These are phyloP conservation scores for Fusarium neocosmosporiellum DNA, from an alignment of 2,329 filamentous ascomycete genomes.

Conservation along the genomic window DNA sequence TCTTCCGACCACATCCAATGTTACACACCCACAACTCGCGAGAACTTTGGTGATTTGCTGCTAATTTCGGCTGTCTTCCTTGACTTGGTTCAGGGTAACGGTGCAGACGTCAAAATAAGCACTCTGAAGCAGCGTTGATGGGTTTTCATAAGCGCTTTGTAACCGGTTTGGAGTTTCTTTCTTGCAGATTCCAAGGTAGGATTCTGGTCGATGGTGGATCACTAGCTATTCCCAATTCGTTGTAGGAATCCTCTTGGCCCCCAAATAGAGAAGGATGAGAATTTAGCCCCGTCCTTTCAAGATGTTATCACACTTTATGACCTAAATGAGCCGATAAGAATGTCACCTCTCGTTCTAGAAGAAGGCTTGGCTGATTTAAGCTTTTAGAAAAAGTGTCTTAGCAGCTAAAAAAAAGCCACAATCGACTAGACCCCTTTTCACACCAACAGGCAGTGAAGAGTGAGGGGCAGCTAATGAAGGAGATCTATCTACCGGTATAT, in stretches of 20 bases:
- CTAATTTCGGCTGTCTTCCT: neutral
- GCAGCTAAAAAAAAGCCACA: neutral
- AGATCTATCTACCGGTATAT: neutral
- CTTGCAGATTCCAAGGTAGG: neutral
- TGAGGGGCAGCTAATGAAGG: neutral
- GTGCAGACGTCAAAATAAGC: neutral
- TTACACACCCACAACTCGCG: too few species aligned
- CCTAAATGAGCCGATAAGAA: neutral
- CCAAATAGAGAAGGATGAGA: neutral
- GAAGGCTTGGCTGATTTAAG: neutral
- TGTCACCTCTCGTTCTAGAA: neutral
- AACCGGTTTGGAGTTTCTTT: neutral
- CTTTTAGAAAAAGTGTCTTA: neutral
- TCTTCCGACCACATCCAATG: too few species aligned
- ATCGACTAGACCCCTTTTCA: neutral
- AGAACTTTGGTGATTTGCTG: constrained; percentile 1
- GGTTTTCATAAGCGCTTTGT: neutral
- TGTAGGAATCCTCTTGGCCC: neutral
- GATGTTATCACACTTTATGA: neutral
- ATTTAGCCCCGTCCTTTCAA: neutral
- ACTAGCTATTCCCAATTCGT: neutral
- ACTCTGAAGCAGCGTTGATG: neutral
- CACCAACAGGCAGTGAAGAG: neutral
- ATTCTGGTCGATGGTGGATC: neutral
- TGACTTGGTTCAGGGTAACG: neutral